A percentile compares a stretch with the other conserved stretches of the same genome.
Evolutionary conservation across 1,139 yeast genomes (phyloP).

Genomic region (Candida tropicalis): DNA sequence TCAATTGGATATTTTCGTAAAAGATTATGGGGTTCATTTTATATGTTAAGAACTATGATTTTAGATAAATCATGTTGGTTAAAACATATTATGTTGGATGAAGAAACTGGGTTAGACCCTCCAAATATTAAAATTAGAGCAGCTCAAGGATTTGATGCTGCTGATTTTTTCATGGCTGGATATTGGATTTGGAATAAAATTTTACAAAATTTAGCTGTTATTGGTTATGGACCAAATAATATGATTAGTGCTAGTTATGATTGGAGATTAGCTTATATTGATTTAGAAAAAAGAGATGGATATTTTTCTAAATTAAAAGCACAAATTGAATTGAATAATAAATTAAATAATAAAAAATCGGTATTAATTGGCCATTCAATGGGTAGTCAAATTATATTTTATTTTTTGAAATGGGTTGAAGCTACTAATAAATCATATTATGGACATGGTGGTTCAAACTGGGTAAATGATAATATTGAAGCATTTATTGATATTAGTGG

Average conservation of each 20-base stretch:
- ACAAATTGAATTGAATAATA: slow-evolving; percentile 61
- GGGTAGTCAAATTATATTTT: slow-evolving; percentile 90
- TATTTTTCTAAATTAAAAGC: slow-evolving; percentile 77
- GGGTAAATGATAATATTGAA: slow-evolving; percentile 86
- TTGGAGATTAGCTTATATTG: slow-evolving; percentile 91
- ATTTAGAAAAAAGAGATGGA: slow-evolving; percentile 82
- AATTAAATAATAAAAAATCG: slow-evolving; percentile 65
- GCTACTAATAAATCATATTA: slow-evolving; percentile 67
- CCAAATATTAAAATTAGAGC: slow-evolving; percentile 79
- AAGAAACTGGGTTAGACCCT: slow-evolving; percentile 92
- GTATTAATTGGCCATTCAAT: slow-evolving; percentile 91
- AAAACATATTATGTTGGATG: slow-evolving; percentile 85
- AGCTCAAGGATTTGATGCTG: slow-evolving; percentile 95
- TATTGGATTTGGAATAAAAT: slow-evolving; percentile 99
- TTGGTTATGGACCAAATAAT: slow-evolving; percentile 89
- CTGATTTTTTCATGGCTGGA: slow-evolving; percentile 95
- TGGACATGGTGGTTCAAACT: slow-evolving; percentile 85
- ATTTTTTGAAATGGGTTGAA: slow-evolving; percentile 95
- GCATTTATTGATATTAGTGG: slow-evolving; percentile 89
- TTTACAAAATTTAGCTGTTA: slow-evolving; percentile 86
- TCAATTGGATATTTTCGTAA: slow-evolving; percentile 83
- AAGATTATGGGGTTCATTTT: slow-evolving; percentile 95
- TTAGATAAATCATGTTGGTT: slow-evolving; percentile 93
- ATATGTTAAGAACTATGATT: slow-evolving; percentile 91
- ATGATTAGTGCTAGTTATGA: slow-evolving; percentile 94